A percentile compares a stretch with the other conserved stretches of the same genome.
Evolutionary conservation across 1,139 yeast genomes (phyloP).

Genomic region (Sugiyamaella japonica): DNA sequence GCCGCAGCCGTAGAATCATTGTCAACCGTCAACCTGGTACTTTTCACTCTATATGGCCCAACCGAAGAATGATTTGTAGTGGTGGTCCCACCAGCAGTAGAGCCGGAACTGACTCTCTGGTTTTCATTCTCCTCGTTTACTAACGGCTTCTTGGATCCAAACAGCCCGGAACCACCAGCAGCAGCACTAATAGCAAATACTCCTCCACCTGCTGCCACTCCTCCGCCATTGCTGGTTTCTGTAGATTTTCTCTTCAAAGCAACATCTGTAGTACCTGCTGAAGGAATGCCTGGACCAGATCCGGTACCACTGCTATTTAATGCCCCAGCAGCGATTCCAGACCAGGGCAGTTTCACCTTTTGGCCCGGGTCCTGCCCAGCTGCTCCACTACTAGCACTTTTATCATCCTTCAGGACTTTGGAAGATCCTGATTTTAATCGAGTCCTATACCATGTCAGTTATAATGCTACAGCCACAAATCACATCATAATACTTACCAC

Average conservation of each 20-base stretch:
- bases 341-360: slow-evolving; percentile 29
- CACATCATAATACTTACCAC: slow-evolving; percentile 38
- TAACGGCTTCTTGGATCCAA: slow-evolving; percentile 2
- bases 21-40: not conserved
- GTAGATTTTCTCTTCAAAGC: slow-evolving; percentile 4
- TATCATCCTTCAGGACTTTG: slow-evolving; percentile 14
- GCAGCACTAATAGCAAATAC: slow-evolving; percentile 18
- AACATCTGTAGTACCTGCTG: not conserved
- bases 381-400: slow-evolving; percentile 15
- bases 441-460: slow-evolving; percentile 7
- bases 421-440: slow-evolving; percentile 17
- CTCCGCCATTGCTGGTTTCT: slow-evolving; percentile 1
- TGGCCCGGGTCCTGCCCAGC: slow-evolving; percentile 17
- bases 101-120: not conserved
- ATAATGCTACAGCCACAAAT: not conserved
- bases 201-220: slow-evolving; percentile 13
- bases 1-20: not conserved
- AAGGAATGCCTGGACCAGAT: slow-evolving; percentile 16
- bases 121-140: not conserved
- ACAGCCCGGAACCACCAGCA: slow-evolving; percentile 16
- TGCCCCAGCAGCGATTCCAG: slow-evolving; percentile 29
- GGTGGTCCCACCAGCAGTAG: not conserved
- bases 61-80: too few relatives aligned
- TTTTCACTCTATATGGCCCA: not conserved
- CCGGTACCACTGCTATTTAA: slow-evolving; percentile 8